Evolutionary conservation across 1,139 yeast species (phyloP), one percentile per base, ranked within the genome.

Genomic region (Sugiyamaella sp.): DNA sequence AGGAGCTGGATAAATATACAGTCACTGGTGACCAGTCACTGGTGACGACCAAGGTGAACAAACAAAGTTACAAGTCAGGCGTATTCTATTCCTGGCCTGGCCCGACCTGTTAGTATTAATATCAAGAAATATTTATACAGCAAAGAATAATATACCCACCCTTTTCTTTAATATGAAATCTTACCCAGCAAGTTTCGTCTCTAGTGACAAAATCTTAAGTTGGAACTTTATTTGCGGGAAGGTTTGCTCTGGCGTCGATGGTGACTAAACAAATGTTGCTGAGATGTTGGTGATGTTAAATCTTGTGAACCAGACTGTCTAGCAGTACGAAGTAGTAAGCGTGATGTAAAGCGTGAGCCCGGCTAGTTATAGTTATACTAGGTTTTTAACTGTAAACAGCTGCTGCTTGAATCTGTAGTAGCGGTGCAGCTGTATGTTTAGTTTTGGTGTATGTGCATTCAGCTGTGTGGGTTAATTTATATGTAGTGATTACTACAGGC

Each of bases 281-380:
- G 35, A 29, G 8, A 29, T 29, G 14, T 10, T 12, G 35, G 14
- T 29, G 4, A 12, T 12, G 8, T 12, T 29, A 12, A 29, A 29
- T 29, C 35, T 29, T 29, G 35, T 29, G 35, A 29, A 29, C 8
- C 14, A 14, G n/a, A 29, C 8, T 29, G 14, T 29, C 35, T 8
- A 8, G 35, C n/a, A 12, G 35, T 29, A 29, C n/a, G 8, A 8
- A 29, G 35, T 10, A 29, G 35, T 29, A 29, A 12, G 35, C 35
- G 35, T 29, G 35, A 29, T 29, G 35, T 29, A 29, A n/a, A 29
- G 35, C 35, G 35, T 29, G 35, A 29, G 35, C 35, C 35, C 35
- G 35, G 35, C 35, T 29, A 29, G 35, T 29, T 29, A 29, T 29
- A 29, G 35, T 29, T 4, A 29, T 12, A n/a, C n/a, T n/a, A n/a